Percentiles rank a stretch among this genome's conserved stretches.
phyloP scores from a whole-genome alignment of 148 eudicot genomes.

The Pouteria glomerata region DNA sequence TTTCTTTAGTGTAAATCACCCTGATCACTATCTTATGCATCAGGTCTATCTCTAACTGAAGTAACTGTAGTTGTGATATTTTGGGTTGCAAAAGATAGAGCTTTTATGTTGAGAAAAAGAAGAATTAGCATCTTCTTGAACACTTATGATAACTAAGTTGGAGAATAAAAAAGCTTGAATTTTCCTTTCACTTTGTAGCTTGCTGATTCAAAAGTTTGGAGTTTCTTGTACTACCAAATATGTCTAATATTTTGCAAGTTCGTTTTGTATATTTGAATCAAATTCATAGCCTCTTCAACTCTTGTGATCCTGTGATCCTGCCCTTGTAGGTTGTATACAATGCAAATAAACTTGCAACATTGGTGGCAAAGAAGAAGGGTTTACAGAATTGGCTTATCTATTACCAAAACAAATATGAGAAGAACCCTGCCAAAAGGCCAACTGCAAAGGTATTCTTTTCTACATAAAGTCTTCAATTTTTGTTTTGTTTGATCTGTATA shows the following conservation, averaged over 20 bases:
- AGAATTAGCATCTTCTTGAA: not conserved
- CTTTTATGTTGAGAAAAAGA: not conserved
- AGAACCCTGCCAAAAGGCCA: conserved; percentile 57
- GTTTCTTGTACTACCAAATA: not conserved
- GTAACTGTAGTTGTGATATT: not conserved
- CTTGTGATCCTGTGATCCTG: conserved; percentile 1
- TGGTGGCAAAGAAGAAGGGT: conserved; percentile 76
- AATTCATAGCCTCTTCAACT: not conserved
- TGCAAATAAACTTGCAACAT: conserved; percentile 73
- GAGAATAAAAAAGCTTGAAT: not conserved
- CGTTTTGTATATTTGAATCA: not conserved
- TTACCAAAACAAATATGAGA: conserved; percentile 75
- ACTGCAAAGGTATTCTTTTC: conserved; percentile 58
- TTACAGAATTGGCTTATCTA: conserved; percentile 68
- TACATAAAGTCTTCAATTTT: not conserved
- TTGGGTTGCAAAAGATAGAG: not conserved
- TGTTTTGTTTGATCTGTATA: not conserved
- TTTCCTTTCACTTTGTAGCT: not conserved
- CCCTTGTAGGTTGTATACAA: conserved; percentile 69
- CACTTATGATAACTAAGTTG: not conserved
- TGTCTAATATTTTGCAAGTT: not conserved
- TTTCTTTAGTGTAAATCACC: conserved; percentile 93
- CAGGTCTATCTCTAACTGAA: conserved; percentile 49
- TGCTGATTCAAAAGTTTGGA: not conserved
- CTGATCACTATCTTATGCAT: conserved; percentile 80